Evolutionary conservation across 495 filamentous ascomycete genomes (phyloP).

Genomic region (Trichocladium antarcticum): DNA sequence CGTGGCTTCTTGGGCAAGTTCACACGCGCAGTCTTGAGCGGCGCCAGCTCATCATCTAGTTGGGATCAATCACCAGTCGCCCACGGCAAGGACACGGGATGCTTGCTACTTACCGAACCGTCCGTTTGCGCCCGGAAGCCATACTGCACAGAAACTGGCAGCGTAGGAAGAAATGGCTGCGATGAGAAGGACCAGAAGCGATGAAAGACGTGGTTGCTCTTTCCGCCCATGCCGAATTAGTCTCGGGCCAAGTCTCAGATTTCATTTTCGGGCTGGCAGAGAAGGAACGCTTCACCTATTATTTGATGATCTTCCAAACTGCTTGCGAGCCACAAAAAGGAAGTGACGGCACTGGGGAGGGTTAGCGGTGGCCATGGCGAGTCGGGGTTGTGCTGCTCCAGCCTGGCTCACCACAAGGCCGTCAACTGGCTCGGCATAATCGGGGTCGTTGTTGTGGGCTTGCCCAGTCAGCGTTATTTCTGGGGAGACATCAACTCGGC

Average conservation of each 20-base stretch:
- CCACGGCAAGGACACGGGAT: background rate
- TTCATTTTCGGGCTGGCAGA: background rate
- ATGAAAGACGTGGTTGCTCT: conserved; percentile 38
- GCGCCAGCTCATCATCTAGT: conserved; percentile 29
- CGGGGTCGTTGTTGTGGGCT: background rate
- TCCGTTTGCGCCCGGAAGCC: conserved; percentile 38
- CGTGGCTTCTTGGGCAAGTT: conserved; percentile 35
- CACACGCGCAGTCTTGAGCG: conserved; percentile 19
- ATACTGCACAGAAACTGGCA: conserved; percentile 31
- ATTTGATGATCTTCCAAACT: conserved; percentile 37
- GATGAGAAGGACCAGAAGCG: conserved; percentile 24
- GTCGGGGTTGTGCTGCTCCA: background rate
- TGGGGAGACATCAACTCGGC: background rate
- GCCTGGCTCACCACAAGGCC: conserved; percentile 30
- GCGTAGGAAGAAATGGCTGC: conserved; percentile 29
- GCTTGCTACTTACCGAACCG: conserved; percentile 34
- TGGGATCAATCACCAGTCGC: no score
- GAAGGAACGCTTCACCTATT: conserved; percentile 22
- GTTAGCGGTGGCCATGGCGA: background rate
- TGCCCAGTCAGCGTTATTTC: background rate
- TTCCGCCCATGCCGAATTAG: background rate
- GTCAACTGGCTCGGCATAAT: conserved; percentile 28
- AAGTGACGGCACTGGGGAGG: conserved; percentile 30
- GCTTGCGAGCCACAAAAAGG: conserved; percentile 35
- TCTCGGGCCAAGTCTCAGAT: background rate